phyloP scores from a whole-genome alignment of 139 green algal genomes.

The Eudorina sp. region DNA sequence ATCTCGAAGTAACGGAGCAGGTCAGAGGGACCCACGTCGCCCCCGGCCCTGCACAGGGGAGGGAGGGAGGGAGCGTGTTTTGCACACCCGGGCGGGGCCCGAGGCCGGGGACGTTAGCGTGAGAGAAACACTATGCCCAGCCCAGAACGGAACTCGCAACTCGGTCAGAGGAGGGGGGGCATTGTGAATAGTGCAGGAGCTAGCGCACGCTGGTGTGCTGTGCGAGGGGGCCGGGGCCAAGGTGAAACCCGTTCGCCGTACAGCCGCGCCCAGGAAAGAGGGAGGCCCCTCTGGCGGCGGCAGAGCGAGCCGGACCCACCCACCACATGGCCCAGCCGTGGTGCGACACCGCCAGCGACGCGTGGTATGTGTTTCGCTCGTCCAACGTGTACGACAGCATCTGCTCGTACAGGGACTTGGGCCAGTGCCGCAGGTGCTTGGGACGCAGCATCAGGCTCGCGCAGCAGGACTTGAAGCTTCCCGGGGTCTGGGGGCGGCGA shows the following conservation, averaged over 20 bases:
- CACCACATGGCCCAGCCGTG: slow-evolving; percentile 45
- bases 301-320: neutral
- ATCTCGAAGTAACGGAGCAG: slow-evolving; percentile 43
- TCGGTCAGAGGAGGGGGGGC: too few species aligned
- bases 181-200: too few species aligned
- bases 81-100: too few species aligned
- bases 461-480: slow-evolving; percentile 48
- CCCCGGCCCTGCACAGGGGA: neutral
- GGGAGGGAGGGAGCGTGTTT: neutral
- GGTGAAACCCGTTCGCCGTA: too few species aligned
- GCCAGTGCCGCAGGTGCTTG: slow-evolving; percentile 1
- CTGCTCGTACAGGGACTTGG: slow-evolving; percentile 30
- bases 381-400: slow-evolving; percentile 46
- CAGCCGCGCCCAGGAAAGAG: too few species aligned
- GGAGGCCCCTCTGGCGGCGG: too few species aligned
- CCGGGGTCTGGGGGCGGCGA: neutral
- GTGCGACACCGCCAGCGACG: slow-evolving; percentile 38
- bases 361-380: slow-evolving; percentile 12
- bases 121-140: too few species aligned
- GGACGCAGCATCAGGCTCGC: slow-evolving; percentile 37
- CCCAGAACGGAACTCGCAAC: too few species aligned
- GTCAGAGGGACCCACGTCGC: neutral
- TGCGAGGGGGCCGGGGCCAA: too few species aligned
- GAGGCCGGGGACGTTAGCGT: too few species aligned
- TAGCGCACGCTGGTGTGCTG: too few species aligned